Evolutionary conservation across 306 rosid genomes (phyloP), one percentile per base, ranked within the genome.

Genomic region (Cucumis melo): DNA sequence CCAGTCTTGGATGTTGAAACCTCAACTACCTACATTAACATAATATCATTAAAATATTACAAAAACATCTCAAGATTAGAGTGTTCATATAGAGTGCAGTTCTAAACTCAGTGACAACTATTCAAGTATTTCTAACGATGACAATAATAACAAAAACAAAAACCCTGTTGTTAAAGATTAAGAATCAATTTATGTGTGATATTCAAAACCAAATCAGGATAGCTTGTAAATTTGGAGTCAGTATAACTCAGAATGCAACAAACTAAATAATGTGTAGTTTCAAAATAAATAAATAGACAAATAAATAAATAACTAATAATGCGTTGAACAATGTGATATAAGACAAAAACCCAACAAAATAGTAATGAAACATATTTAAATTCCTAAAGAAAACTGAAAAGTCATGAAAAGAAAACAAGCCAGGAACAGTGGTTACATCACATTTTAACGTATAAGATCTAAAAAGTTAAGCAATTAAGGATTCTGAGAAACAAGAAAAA

Each of bases 1-100:
- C 97, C 97, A 20, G 97, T 91, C 82, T 91, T 91, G 74, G 94
- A 91, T 73, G 97, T 91, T 16, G 94, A 91, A 84, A 91, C 97
- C 86, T 91, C 97, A 73, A 91, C 97, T 66, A 91, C 97, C 97
- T 91, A 84, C 76, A 39, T 54, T 10, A 19, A 64, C 50, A 64
- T 62, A 16, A 51, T 16, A 16, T 16, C 56, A 51, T 51, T 51
- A 51, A 51, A 46, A 21, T 27, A 27, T 27, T 27, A 27, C 29
- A 27, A 27, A 27, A 27, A 27, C 29, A 27, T 27, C 29, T 27
- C 29, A 27, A 27, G 29, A 27, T 27, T 27, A 27, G 29, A 27
- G 29, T 27, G 29, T 27, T 27, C 29, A 27, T 27, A 27, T 27
- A 27, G 1, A 27, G 29, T 27, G 29, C 29, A n/a, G n/a, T n/a